phyloP scores from a whole-genome alignment of 2,329 filamentous ascomycete genomes.

The Torrubiella hemipterigena region DNA sequence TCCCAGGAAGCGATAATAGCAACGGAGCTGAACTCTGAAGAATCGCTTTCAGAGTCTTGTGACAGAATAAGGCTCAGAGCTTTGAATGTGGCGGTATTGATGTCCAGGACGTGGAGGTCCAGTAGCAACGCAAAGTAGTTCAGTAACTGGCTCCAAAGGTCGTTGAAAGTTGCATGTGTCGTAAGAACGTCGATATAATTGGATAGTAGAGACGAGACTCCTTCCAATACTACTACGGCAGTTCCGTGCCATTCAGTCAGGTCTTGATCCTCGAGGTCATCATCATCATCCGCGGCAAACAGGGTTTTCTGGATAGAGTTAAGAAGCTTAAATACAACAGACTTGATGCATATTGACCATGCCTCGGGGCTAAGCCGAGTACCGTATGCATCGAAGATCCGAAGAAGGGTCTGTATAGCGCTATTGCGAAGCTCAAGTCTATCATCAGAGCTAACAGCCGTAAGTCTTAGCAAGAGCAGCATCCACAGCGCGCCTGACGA shows the following conservation, averaged over 20 bases:
- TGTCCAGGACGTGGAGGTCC: conserved; percentile 51
- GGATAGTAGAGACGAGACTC: conserved; percentile 60
- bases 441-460: conserved; percentile 58
- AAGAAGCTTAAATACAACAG: conserved; percentile 69
- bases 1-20: conserved; percentile 54
- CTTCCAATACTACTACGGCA: conserved; percentile 60
- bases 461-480: conserved; percentile 58
- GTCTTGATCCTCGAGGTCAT: conserved; percentile 26
- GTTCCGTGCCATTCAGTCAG: conserved; percentile 60
- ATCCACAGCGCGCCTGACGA: conserved; percentile 69
- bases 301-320: conserved; percentile 54
- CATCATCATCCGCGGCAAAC: conserved; percentile 21
- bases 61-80: conserved; percentile 53
- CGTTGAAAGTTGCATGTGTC: conserved; percentile 51
- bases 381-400: conserved; percentile 86
- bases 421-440: conserved; percentile 70
- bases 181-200: conserved; percentile 66
- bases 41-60: conserved; percentile 29
- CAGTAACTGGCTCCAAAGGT: conserved; percentile 66
- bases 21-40: conserved; percentile 30
- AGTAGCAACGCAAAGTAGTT: conserved; percentile 54
- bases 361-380: conserved; percentile 65
- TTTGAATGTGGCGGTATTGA: conserved; percentile 60
- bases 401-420: conserved; percentile 79
- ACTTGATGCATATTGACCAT: conserved; percentile 74